phyloP scores from a whole-genome alignment of 2,329 filamentous ascomycete species.

The Epichloe amarillans region DNA sequence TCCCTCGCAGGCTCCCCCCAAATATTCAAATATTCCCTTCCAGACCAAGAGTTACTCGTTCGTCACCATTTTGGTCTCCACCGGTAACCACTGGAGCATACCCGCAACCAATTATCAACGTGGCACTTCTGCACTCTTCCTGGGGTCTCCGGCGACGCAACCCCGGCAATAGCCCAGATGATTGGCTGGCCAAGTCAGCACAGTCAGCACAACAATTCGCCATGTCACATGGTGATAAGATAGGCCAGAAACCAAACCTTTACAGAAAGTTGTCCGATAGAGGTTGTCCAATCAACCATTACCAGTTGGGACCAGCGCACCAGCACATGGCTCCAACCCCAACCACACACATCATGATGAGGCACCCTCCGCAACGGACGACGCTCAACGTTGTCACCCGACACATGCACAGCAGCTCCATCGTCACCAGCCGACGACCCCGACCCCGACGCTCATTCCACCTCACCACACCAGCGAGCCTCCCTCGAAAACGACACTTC shows the following conservation, averaged over 20 bases:
- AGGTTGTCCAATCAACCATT: too few species aligned
- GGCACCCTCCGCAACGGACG: conserved; percentile 18
- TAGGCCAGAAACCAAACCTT: not conserved
- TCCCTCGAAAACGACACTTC: conserved; percentile 46
- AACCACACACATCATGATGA: conserved; percentile 22
- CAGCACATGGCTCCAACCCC: conserved; percentile 11
- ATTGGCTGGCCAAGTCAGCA: too few species aligned
- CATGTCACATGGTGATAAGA: not conserved
- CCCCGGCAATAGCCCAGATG: too few species aligned
- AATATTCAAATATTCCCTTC: too few species aligned
- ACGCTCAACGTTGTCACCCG: conserved; percentile 17
- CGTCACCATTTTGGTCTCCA: not conserved
- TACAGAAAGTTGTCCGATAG: too few species aligned
- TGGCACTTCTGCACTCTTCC: not conserved
- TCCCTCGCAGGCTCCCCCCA: not conserved
- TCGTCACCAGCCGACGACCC: conserved; percentile 14
- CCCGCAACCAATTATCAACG: not conserved
- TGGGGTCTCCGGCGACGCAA: too few species aligned
- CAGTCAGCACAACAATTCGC: not conserved
- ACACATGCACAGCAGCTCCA: conserved; percentile 17
- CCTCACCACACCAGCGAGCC: conserved; percentile 26
- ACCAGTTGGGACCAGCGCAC: not conserved
- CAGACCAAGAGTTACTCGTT: too few species aligned
- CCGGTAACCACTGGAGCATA: too few species aligned
- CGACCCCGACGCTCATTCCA: conserved; percentile 29